These are phyloP conservation scores for Phlyctochytrium planicorne DNA, from an alignment of 192 early-diverging fungal genomes.

Conservation along the genomic window DNA sequence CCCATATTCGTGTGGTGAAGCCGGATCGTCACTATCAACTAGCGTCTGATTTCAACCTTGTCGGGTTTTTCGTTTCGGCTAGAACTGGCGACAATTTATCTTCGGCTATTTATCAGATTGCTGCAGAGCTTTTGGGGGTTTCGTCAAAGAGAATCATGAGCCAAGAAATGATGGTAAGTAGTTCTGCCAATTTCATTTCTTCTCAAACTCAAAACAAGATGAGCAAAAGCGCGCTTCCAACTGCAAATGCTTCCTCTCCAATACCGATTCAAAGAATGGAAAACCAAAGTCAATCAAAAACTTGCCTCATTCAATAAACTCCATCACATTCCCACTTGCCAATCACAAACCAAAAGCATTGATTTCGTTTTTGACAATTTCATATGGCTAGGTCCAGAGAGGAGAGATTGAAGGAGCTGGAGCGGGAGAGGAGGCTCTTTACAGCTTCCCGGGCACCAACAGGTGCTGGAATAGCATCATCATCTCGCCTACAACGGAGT, in stretches of 20 bases:
- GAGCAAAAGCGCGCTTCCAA: not conserved
- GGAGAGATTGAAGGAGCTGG: not conserved
- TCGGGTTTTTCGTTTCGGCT: constrained; percentile 23
- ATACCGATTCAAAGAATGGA: not conserved
- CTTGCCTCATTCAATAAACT: not conserved
- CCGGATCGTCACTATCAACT: constrained; percentile 19
- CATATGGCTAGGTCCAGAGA: not conserved
- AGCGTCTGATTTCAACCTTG: constrained; percentile 6
- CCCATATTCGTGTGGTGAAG: constrained; percentile 15
- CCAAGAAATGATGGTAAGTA: too few relatives aligned
- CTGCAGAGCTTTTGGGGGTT: not conserved
- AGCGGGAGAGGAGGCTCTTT: not conserved
- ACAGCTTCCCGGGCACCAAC: not conserved
- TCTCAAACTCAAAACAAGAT: too few relatives aligned
- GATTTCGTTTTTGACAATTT: not conserved
- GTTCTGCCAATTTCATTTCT: too few relatives aligned
- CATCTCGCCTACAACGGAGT: not conserved
- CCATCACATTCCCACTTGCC: not conserved
- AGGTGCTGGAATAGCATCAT: not conserved
- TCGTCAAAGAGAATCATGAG: not conserved
- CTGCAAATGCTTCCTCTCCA: not conserved
- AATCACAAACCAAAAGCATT: not conserved
- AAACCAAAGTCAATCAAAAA: not conserved
- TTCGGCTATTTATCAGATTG: not conserved
- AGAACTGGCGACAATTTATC: constrained; percentile 22